Percentiles rank a stretch among this genome's conserved stretches.
Evolutionary conservation across 129 eudicot genomes (phyloP).

Genomic region (Flaveria linearis): DNA sequence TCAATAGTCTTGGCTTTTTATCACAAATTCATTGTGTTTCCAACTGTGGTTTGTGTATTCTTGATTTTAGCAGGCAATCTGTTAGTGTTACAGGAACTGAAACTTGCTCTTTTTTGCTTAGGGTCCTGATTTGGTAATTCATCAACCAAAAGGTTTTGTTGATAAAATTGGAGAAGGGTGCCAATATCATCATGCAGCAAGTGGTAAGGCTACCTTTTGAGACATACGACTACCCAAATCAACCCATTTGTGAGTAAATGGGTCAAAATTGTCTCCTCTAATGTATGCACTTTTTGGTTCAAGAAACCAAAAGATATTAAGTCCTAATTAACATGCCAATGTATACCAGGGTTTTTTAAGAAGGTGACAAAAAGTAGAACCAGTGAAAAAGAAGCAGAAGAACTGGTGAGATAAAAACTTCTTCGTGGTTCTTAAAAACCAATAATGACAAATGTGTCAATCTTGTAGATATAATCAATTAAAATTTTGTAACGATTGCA

Average conservation of each 20-base stretch:
- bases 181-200: slow-evolving; percentile 83
- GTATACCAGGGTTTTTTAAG: slow-evolving; percentile 69
- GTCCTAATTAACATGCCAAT: background rate
- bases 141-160: slow-evolving; percentile 78
- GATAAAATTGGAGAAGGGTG: slow-evolving; percentile 95
- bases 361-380: slow-evolving; percentile 75
- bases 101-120: slow-evolving; percentile 2
- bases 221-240: no score
- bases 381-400: slow-evolving; percentile 91
- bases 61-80: background rate
- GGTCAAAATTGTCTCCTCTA: background rate
- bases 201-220: slow-evolving; percentile 51
- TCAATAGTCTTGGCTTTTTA: background rate
- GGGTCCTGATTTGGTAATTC: slow-evolving; percentile 95
- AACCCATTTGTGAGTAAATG: background rate
- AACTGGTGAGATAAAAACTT: slow-evolving; percentile 47
- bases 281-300: background rate
- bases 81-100: background rate
- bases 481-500: background rate
- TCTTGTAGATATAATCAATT: background rate
- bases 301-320: background rate
- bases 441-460: background rate
- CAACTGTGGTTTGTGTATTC: background rate
- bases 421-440: background rate
- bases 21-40: background rate